phyloP scores from a whole-genome alignment of 2,329 filamentous ascomycete species.

The Fusarium sp. region DNA sequence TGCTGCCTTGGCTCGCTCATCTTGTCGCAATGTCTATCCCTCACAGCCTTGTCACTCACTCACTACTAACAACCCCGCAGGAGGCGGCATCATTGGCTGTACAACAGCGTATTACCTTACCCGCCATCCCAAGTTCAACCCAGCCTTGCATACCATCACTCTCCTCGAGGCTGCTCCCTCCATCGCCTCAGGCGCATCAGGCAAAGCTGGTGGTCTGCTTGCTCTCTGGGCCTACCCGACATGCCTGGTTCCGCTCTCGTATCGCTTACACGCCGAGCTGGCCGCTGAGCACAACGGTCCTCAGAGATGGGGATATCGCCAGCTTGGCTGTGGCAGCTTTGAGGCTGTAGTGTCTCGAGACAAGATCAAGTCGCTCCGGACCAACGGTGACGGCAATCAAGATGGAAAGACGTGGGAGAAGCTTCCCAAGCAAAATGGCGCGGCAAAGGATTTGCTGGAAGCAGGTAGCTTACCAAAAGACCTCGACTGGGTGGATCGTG shows the following conservation, averaged over 20 bases:
- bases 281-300: constrained; percentile 84
- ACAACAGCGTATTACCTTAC: constrained; percentile 93
- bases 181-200: constrained; percentile 90
- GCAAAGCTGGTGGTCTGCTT: constrained; percentile 91
- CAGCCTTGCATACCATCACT: constrained; percentile 78
- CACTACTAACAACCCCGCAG: constrained; percentile 53
- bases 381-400: constrained; percentile 32
- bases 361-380: constrained; percentile 47
- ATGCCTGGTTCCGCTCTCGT: constrained; percentile 86
- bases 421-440: constrained; percentile 66
- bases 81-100: constrained; percentile 91
- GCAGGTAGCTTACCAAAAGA: constrained; percentile 75
- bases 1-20: not conserved
- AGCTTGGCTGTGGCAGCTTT: constrained; percentile 75
- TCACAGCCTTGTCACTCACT: constrained; percentile 8
- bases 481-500: constrained; percentile 82
- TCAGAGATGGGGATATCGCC: constrained; percentile 85
- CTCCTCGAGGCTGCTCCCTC: constrained; percentile 84
- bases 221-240: constrained; percentile 91
- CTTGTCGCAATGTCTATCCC: not conserved
- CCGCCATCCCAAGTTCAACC: constrained; percentile 82
- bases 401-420: constrained; percentile 65
- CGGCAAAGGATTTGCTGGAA: constrained; percentile 58
- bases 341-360: constrained; percentile 51
- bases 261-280: constrained; percentile 81